Base-by-base conservation (phyloP, 768 basidiomycete genomes). In the Coprinellus micaceus region DNA sequence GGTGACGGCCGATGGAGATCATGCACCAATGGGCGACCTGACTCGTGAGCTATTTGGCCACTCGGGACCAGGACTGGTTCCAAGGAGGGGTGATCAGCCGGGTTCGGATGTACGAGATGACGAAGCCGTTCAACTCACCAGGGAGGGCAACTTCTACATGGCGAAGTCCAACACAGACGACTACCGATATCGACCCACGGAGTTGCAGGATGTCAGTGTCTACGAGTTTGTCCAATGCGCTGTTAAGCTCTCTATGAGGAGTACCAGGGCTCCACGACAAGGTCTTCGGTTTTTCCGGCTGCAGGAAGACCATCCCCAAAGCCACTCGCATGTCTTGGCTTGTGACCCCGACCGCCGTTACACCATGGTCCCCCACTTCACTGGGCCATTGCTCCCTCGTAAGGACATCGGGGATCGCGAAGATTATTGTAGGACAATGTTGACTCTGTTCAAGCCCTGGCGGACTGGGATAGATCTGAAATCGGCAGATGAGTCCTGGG, bases 361-460 rank as follows among this genome's bases (percentile, higher is more conserved):
- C 17, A 9, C 17, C 36, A 9, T 9, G 9, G 52, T 59, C 6
- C 64, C 66, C 2, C 68, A 72, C 49, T 68, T 72, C 56, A 55
- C 65, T 15, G 68, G 68, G 19, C 64, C 55, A 11, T 19, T 57
- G 9, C 41, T 70, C 19, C 71, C 70, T 11, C 37, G 69, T 30
- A 21, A 48, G 48, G 71, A 73, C 58, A 48, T 53, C 45, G 69
- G 67, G 22, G 64, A 70, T 58, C 26, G 65, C 15, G 69, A 71
- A 41, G 64, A 65, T 25, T 73, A 73, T 53, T 68, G 66, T 46
- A 41, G 52, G 10, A 21, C 40, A 10, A 53, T 55, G 45, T 28
- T 48, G 2, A 30, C 45, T 5, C 43, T 55, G 41, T 55, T 55
- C 45, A n/a, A 3, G 3, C 55, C 55, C 4, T 57, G 55, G 55